Conservation (phyloP, 306 rosid species). For the Prosopis cineraria region DNA sequence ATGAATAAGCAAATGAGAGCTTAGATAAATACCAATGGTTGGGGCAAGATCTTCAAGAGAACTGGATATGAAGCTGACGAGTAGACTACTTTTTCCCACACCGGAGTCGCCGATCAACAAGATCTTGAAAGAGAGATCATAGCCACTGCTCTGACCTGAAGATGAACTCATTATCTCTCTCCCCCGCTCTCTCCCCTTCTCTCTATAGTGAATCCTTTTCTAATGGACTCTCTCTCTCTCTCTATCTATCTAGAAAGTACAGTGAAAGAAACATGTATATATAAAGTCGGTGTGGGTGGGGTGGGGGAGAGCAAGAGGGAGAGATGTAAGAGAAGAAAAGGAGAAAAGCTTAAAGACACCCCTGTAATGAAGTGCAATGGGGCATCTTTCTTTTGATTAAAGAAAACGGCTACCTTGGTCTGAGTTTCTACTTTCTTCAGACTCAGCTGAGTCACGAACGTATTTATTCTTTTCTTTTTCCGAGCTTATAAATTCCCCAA, state of each 20-base stretch:
- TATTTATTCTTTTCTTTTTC: conserved; percentile 61
- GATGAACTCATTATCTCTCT: conserved; percentile 73
- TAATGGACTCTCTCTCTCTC: conserved; percentile 27
- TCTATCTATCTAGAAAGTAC: conserved; percentile 42
- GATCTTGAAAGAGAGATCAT: conserved; percentile 95
- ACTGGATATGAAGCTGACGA: conserved; percentile 81
- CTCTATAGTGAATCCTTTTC: conserved; percentile 33
- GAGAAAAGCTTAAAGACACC: conserved; percentile 9
- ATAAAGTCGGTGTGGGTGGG: not conserved
- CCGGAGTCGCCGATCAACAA: conserved; percentile 94
- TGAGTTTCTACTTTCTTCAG: not conserved
- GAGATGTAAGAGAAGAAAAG: not conserved
- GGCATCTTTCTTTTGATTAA: conserved; percentile 37
- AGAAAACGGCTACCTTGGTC: conserved; percentile 62
- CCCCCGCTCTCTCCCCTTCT: conserved; percentile 22
- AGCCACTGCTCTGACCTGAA: conserved; percentile 73
- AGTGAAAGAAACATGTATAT: conserved; percentile 35
- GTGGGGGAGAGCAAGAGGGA: conserved; percentile 10
- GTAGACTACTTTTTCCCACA: conserved; percentile 95
- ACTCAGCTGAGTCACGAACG: conserved; percentile 49
- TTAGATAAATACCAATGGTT: conserved; percentile 69
- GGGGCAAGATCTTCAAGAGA: conserved; percentile 66
- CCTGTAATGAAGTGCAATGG: conserved; percentile 37
- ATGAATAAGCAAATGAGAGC: conserved; percentile 14
- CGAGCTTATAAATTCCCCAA: not conserved